phyloP scores from a whole-genome alignment of 202 grass and related monocot species.

The Setaria viridis region DNA sequence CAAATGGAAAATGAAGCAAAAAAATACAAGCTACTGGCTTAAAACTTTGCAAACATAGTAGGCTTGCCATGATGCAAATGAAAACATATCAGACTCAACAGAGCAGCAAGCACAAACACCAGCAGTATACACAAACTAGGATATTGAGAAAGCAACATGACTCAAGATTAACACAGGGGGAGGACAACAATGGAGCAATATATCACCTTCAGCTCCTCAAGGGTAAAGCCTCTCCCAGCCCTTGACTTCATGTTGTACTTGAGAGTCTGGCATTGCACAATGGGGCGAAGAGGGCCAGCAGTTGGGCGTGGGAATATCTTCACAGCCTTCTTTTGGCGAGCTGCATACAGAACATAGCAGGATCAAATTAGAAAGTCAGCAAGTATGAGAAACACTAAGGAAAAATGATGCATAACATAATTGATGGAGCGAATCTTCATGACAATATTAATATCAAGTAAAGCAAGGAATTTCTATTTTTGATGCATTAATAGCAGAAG shows the following conservation, averaged over 20 bases:
- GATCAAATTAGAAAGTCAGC: background rate
- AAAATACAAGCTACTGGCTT: background rate
- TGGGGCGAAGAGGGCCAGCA: slow-evolving; percentile 73
- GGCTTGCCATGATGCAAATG: background rate
- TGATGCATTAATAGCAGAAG: background rate
- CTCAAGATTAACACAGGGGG: background rate
- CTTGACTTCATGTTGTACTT: slow-evolving; percentile 99
- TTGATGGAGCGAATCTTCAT: too few species aligned
- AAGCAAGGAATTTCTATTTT: background rate
- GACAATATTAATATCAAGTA: too few species aligned
- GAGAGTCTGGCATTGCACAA: slow-evolving; percentile 85
- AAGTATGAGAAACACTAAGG: background rate
- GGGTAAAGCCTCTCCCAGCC: slow-evolving; percentile 91
- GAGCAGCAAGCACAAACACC: background rate
- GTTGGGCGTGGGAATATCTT: slow-evolving; percentile 99
- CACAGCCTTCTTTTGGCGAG: slow-evolving; percentile 92
- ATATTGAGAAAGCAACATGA: background rate
- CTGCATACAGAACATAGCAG: slow-evolving; percentile 32
- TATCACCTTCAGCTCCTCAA: slow-evolving; percentile 92
- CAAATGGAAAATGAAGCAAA: too few species aligned
- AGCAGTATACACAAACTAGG: background rate
- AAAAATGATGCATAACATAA: background rate
- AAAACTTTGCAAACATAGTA: background rate
- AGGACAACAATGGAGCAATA: background rate
- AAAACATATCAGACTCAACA: too few species aligned